These are phyloP conservation scores for Aspergillus sclerotioniger DNA, from an alignment of 495 filamentous ascomycete genomes.

Conservation along the genomic window DNA sequence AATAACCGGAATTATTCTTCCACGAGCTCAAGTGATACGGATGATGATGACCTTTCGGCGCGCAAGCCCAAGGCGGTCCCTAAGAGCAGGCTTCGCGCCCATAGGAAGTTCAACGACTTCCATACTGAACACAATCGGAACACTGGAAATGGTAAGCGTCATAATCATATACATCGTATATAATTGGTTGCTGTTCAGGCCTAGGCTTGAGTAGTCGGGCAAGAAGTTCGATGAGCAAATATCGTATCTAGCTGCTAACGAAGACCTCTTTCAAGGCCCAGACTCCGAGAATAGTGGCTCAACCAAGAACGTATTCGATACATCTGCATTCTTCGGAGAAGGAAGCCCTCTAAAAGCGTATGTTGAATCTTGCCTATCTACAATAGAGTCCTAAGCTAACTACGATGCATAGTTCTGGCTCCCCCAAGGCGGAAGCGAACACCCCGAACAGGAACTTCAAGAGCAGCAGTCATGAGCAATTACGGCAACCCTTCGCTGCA, in stretches of 20 bases:
- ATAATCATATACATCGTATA: not conserved
- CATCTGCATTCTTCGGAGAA: constrained; percentile 17
- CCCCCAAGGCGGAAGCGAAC: constrained; percentile 4
- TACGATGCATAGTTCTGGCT: not conserved
- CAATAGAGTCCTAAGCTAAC: not conserved
- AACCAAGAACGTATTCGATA: constrained; percentile 21
- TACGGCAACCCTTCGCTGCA: constrained; percentile 71
- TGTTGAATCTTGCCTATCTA: not conserved
- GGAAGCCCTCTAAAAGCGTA: constrained; percentile 23
- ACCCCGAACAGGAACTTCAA: constrained; percentile 24
- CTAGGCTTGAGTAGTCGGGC: not conserved
- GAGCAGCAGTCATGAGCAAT: constrained; percentile 66
- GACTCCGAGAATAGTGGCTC: constrained; percentile 39
- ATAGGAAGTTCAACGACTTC: constrained; percentile 37
- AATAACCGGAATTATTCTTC: constrained; percentile 28
- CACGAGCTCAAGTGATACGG: constrained; percentile 40
- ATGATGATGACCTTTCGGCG: constrained; percentile 23
- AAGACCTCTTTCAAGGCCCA: constrained; percentile 29
- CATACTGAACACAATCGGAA: constrained; percentile 22
- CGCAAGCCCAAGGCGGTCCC: constrained; percentile 45
- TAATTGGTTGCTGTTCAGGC: not conserved
- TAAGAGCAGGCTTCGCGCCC: constrained; percentile 38
- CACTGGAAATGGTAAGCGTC: constrained; percentile 34
- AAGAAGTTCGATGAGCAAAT: not conserved
- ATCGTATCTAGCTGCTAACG: not conserved